Percentiles rank a stretch among this genome's conserved stretches.
phyloP scores from a whole-genome alignment of 768 basidiomycete genomes.

The Sporobolomyces pararoseus region DNA sequence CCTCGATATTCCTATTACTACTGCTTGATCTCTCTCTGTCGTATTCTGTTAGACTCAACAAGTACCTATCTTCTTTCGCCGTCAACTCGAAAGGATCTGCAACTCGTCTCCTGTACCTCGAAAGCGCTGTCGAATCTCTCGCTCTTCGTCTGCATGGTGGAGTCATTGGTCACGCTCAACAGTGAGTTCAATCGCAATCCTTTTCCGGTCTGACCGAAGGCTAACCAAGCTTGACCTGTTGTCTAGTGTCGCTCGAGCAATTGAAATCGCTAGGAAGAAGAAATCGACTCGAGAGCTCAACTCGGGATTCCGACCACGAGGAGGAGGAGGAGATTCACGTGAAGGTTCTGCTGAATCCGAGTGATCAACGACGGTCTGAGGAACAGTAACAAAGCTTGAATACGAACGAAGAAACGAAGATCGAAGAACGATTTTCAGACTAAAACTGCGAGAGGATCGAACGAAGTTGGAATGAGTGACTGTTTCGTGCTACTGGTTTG shows the following conservation, averaged over 20 bases:
- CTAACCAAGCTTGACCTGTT: neutral
- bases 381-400: too few species aligned
- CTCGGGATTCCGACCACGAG: too few species aligned
- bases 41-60: neutral
- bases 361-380: too few species aligned
- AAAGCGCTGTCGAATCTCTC: conserved; percentile 21
- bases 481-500: too few species aligned
- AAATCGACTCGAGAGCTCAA: neutral
- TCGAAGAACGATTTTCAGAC: too few species aligned
- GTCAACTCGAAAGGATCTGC: neutral
- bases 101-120: conserved; percentile 16
- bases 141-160: conserved; percentile 26
- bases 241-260: too few species aligned
- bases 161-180: neutral
- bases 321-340: too few species aligned
- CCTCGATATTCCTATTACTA: neutral
- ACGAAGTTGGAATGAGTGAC: too few species aligned
- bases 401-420: too few species aligned
- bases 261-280: too few species aligned
- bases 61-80: neutral
- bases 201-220: neutral
- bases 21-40: neutral
- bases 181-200: neutral
- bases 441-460: too few species aligned
- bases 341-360: too few species aligned